Percentiles rank a stretch among this genome's conserved stretches.
Conservation (phyloP, 1,284 basidiomycete genomes). For the Austropuccinia psidii region DNA sequence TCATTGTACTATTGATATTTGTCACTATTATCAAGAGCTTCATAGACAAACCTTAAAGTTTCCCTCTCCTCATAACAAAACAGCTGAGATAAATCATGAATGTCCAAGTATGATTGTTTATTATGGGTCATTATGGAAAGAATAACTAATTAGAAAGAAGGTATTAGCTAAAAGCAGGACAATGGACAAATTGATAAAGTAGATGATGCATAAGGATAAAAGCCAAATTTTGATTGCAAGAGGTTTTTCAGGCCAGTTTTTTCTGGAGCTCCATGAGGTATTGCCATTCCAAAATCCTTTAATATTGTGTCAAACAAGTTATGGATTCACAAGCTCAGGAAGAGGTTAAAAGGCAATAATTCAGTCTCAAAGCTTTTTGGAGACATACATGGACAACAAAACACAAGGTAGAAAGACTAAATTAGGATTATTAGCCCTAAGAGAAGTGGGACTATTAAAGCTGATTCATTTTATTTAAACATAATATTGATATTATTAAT, state of each 20-base stretch:
- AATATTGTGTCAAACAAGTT: constrained; percentile 24
- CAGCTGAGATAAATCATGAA: constrained; percentile 21
- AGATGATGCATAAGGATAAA: neutral
- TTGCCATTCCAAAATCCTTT: constrained; percentile 34
- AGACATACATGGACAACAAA: constrained; percentile 26
- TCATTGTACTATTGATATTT: too few relatives aligned
- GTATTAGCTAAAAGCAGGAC: neutral
- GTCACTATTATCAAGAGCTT: too few relatives aligned
- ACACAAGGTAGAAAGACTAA: constrained; percentile 33
- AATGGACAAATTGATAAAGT: neutral
- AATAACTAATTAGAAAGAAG: neutral
- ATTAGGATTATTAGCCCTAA: constrained; percentile 30
- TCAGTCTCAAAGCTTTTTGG: constrained; percentile 29
- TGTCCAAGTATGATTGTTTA: constrained; percentile 28
- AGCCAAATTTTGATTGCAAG: constrained; percentile 17
- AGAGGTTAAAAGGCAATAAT: constrained; percentile 23
- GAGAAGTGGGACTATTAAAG: constrained; percentile 2
- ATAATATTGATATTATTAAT: neutral
- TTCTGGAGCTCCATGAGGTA: constrained; percentile 31
- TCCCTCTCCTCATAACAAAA: constrained; percentile 35
- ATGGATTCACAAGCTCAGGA: neutral
- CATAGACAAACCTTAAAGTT: too few relatives aligned
- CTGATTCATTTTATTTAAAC: too few relatives aligned
- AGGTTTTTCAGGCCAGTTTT: constrained; percentile 33
- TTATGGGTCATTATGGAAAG: constrained; percentile 30